Evolutionary conservation across 2,329 filamentous ascomycete species (phyloP).

Genomic region (Corniculantispora saksenae): DNA sequence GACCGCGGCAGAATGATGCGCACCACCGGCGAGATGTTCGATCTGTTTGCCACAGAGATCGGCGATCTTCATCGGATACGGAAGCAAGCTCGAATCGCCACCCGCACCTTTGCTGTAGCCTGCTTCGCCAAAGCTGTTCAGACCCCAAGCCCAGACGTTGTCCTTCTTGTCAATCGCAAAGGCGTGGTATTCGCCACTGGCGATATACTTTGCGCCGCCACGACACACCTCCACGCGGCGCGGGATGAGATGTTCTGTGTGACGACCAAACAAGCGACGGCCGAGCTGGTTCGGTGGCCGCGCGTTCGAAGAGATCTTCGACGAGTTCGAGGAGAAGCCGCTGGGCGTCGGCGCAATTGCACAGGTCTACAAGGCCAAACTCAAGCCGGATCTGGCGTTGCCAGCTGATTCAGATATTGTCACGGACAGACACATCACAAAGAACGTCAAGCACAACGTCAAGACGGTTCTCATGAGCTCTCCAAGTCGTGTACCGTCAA

Average conservation of each 20-base stretch:
- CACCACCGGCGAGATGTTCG: constrained; percentile 62
- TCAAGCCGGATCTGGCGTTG: constrained; percentile 75
- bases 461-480: constrained; percentile 84
- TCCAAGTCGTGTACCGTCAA: constrained; percentile 82
- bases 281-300: constrained; percentile 70
- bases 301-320: constrained; percentile 86
- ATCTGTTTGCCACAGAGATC: constrained; percentile 62
- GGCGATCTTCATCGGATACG: constrained; percentile 63
- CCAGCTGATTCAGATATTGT: constrained; percentile 58
- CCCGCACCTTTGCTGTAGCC: constrained; percentile 47
- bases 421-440: constrained; percentile 52
- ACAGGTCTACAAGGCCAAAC: constrained; percentile 93
- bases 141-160: constrained; percentile 74
- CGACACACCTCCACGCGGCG: constrained; percentile 47
- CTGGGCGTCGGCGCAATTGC: constrained; percentile 94
- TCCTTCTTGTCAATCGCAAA: constrained; percentile 70
- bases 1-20: constrained; percentile 67
- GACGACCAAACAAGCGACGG: constrained; percentile 50
- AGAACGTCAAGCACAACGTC: constrained; percentile 77
- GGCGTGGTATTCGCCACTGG: constrained; percentile 69
- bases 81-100: constrained; percentile 57
- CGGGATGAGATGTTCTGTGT: constrained; percentile 48
- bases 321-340: constrained; percentile 88
- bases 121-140: constrained; percentile 77
- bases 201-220: constrained; percentile 67